A percentile compares a stretch with the other conserved stretches of the same genome.
Conservation (phyloP, 2,329 filamentous ascomycete species). For the Diaporthe nobilis region DNA sequence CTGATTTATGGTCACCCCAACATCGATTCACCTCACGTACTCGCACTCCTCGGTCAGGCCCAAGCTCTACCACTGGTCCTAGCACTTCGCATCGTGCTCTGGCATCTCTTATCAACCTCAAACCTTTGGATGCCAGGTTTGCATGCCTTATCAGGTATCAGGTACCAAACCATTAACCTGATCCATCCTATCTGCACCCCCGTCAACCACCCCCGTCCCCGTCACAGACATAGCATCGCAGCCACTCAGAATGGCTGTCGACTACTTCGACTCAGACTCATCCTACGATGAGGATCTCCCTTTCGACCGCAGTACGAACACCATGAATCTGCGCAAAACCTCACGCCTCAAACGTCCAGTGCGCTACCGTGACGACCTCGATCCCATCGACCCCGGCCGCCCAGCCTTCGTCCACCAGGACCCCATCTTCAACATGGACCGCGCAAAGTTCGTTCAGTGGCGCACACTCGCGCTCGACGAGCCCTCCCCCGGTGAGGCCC, state of each 20-base stretch:
- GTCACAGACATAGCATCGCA: not conserved
- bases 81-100: not conserved
- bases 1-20: not conserved
- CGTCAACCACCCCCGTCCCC: not conserved
- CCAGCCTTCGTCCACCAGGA: conserved; percentile 44
- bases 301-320: not conserved
- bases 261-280: not conserved
- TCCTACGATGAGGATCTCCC: not conserved
- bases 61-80: not conserved
- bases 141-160: not conserved
- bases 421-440: conserved; percentile 46
- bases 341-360: not conserved
- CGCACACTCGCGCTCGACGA: conserved; percentile 46
- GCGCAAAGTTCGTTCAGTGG: conserved; percentile 46
- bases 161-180: not conserved
- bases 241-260: not conserved
- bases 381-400: conserved; percentile 30
- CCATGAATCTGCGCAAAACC: not conserved
- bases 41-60: no score
- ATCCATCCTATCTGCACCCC: not conserved
- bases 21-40: not conserved
- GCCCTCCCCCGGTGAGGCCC: conserved; percentile 41
- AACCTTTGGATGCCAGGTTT: not conserved
- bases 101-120: not conserved
- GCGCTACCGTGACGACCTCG: conserved; percentile 47